Base-by-base conservation (phyloP, 2,329 filamentous ascomycete species). In the Curvularia spicifera region DNA sequence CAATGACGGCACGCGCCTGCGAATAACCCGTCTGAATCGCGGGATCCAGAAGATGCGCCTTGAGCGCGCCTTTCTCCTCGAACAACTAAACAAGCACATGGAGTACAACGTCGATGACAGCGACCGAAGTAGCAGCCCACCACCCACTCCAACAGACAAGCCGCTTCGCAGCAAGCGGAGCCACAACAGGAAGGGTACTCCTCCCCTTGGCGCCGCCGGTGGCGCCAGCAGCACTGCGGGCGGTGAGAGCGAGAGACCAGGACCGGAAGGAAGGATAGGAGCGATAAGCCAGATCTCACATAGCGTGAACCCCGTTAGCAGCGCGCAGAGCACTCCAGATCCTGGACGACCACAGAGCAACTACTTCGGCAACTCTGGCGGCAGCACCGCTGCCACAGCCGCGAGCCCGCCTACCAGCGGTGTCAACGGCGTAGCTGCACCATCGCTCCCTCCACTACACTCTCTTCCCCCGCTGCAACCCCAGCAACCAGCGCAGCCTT, bases 1-100 rank as follows among this genome's bases (percentile, higher is more conserved):
- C 72, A 97, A 97, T 76, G 93, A 97, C 70, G 86, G 90, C 56
- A 89, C 91, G 46, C 87, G 91, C 53, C 82, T 91, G 52, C 90
- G 92, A 51, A 90, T 97, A 63, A 83, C 85, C 40, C 89, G 93
- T 47, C 86, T 96, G 61, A 89, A 91, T 77, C 88, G 93, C 64
- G 90, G 91, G 71, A 89, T 97, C 67, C 90, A 96, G 76, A 97
- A 98, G 80, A 87, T 96, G 83, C 89, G 95, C 49, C 85, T 98
- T 24, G 91, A 96, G 80, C 86, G 92, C 62, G 90, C 91, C 26
- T 82, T 83, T 64, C 76, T 83, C 18, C 77, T 83, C 24, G 81
- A 83, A 53, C 78, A 81, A 59, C 73, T 83, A 26, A 74, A 78
- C 43, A 80, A 79, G 59, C 72, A 79, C 45, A 81, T 82, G 78